Evolutionary conservation across 805 yeast genomes (phyloP).

Genomic region (Ogataea saltuana): DNA sequence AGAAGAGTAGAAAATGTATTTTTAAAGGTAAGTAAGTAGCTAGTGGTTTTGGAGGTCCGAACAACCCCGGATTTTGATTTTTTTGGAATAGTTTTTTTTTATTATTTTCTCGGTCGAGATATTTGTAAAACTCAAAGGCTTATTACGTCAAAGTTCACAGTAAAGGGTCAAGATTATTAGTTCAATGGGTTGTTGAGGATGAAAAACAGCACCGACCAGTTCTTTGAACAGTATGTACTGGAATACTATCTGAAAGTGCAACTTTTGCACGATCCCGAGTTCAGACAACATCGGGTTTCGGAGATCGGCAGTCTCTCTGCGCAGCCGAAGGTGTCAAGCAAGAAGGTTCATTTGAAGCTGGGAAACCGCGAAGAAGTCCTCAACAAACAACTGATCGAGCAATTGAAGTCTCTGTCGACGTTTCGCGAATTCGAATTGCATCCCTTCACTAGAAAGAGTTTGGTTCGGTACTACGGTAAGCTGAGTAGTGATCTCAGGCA

Average conservation of each 20-base stretch:
- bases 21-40: no score
- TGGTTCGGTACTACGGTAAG: slow-evolving; percentile 16
- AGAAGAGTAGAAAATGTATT: slow-evolving; percentile 12
- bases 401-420: slow-evolving; percentile 17
- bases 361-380: slow-evolving; percentile 27
- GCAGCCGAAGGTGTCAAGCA: slow-evolving; percentile 21
- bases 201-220: slow-evolving; percentile 8
- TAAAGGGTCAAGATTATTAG: background rate
- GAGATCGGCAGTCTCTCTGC: slow-evolving; percentile 23
- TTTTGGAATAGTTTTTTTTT: no score
- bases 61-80: slow-evolving; percentile 5
- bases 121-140: background rate
- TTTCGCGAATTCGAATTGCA: slow-evolving; percentile 19
- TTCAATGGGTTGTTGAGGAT: background rate
- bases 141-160: background rate
- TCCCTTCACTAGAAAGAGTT: slow-evolving; percentile 17
- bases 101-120: no score
- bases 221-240: slow-evolving; percentile 24
- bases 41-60: background rate
- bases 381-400: slow-evolving; percentile 25
- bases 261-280: slow-evolving; percentile 27
- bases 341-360: slow-evolving; percentile 25
- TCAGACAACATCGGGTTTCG: slow-evolving; percentile 20
- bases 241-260: slow-evolving; percentile 31
- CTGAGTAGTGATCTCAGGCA: slow-evolving; percentile 20